phyloP scores from a whole-genome alignment of 2,329 filamentous ascomycete genomes.

The Penicillium freii region DNA sequence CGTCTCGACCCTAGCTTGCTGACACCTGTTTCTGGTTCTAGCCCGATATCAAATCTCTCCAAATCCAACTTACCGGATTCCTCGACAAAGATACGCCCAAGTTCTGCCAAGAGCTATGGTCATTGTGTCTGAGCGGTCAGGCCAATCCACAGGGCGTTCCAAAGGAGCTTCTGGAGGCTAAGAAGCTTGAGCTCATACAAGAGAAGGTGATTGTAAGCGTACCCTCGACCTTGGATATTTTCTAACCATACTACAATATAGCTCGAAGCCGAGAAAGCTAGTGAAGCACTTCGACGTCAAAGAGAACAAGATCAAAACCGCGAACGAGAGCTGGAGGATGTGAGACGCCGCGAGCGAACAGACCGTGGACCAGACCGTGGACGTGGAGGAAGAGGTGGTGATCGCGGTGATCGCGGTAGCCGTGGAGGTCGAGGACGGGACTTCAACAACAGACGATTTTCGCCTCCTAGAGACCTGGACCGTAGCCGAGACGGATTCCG shows the following conservation, averaged over 20 bases:
- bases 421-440: constrained; percentile 37
- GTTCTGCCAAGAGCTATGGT: constrained; percentile 95
- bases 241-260: constrained; percentile 36
- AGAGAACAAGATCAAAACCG: constrained; percentile 69
- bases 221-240: neutral
- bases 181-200: constrained; percentile 91
- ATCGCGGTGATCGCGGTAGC: constrained; percentile 35
- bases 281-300: constrained; percentile 69
- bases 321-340: constrained; percentile 66
- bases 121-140: constrained; percentile 85
- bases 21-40: constrained; percentile 41
- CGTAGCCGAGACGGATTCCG: constrained; percentile 41
- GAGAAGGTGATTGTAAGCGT: constrained; percentile 66
- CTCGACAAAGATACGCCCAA: constrained; percentile 83
- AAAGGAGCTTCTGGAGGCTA: constrained; percentile 90
- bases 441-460: constrained; percentile 51
- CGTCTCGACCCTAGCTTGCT: constrained; percentile 17
- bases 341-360: constrained; percentile 57
- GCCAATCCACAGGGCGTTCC: constrained; percentile 84
- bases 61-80: constrained; percentile 93
- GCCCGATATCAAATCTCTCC: constrained; percentile 93
- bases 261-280: constrained; percentile 79
- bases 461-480: constrained; percentile 52
- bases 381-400: constrained; percentile 38
- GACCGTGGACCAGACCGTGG: constrained; percentile 29